Percentiles rank a stretch among this genome's conserved stretches.
These are phyloP conservation scores for Periconia digitata DNA, from an alignment of 2,329 filamentous ascomycete species.

Conservation along the genomic window DNA sequence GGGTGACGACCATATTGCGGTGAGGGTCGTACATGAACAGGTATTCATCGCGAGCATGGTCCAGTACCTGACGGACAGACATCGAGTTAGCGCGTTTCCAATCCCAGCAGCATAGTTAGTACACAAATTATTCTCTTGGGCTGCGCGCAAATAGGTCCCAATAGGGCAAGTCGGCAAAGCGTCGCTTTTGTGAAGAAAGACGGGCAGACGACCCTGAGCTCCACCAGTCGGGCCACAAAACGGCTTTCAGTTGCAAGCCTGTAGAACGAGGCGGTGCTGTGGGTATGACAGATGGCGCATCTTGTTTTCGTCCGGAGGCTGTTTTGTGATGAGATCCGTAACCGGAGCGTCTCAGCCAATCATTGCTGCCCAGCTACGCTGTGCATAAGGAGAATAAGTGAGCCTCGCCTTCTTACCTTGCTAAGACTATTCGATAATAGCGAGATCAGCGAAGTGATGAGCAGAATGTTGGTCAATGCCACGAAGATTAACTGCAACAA, in stretches of 20 bases:
- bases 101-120: no score
- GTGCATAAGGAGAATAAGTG: conserved; percentile 4
- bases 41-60: conserved; percentile 72
- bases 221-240: no score
- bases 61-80: conserved; percentile 54
- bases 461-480: conserved; percentile 73
- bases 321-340: conserved; percentile 1
- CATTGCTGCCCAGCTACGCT: conserved; percentile 11
- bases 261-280: conserved; percentile 21
- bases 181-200: no score
- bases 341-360: conserved; percentile 23
- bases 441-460: conserved; percentile 77
- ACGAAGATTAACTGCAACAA: conserved; percentile 66
- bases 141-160: no score
- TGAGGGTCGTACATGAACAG: conserved; percentile 80
- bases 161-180: no score
- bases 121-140: no score
- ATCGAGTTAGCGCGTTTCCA: conserved; percentile 40
- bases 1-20: no score
- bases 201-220: no score
- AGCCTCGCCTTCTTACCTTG: conserved; percentile 47
- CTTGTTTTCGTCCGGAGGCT: conserved; percentile 14
- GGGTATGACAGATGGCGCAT: conserved; percentile 12
- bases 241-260: no score
- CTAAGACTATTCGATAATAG: conserved; percentile 75